A percentile compares a stretch with the other conserved stretches of the same genome.
These are phyloP conservation scores for Lactarius tabidus DNA, from an alignment of 768 basidiomycete genomes.

Conservation along the genomic window DNA sequence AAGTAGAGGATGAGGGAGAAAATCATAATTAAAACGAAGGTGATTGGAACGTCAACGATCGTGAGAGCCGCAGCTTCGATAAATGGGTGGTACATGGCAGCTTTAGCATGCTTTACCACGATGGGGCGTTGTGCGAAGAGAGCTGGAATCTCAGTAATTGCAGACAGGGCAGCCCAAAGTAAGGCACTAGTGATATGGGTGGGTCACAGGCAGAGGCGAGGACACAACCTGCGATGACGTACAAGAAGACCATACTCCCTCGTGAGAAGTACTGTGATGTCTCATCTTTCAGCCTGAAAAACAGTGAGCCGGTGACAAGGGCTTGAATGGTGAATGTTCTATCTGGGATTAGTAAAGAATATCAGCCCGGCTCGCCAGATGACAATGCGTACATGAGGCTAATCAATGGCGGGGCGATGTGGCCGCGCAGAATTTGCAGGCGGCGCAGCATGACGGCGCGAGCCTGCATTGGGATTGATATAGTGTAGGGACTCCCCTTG, in stretches of 20 bases:
- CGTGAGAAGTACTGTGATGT: conserved; percentile 68
- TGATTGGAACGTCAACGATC: conserved; percentile 58
- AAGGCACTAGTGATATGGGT: conserved; percentile 41
- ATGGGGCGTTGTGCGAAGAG: conserved; percentile 58
- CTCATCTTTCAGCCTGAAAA: conserved; percentile 48
- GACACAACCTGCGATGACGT: conserved; percentile 26
- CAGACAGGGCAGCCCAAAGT: conserved; percentile 53
- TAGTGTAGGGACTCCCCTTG: conserved; percentile 38
- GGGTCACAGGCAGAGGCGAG: background rate
- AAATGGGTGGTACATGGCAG: conserved; percentile 61
- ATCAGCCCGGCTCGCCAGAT: background rate
- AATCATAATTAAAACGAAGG: conserved; percentile 42
- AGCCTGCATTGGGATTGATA: conserved; percentile 36
- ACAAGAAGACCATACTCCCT: conserved; percentile 77
- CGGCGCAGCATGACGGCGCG: conserved; percentile 36
- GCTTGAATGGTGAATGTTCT: conserved; percentile 54
- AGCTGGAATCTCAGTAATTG: conserved; percentile 60
- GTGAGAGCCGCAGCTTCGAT: conserved; percentile 55
- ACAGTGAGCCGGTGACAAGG: conserved; percentile 59
- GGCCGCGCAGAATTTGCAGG: conserved; percentile 36
- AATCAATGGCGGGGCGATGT: conserved; percentile 30
- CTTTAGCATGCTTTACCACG: conserved; percentile 50
- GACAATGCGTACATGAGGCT: conserved; percentile 27
- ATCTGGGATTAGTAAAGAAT: conserved; percentile 13
- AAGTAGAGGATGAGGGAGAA: conserved; percentile 59